phyloP scores from a whole-genome alignment of 208 protist genomes.

The Trypanosoma brucei region DNA sequence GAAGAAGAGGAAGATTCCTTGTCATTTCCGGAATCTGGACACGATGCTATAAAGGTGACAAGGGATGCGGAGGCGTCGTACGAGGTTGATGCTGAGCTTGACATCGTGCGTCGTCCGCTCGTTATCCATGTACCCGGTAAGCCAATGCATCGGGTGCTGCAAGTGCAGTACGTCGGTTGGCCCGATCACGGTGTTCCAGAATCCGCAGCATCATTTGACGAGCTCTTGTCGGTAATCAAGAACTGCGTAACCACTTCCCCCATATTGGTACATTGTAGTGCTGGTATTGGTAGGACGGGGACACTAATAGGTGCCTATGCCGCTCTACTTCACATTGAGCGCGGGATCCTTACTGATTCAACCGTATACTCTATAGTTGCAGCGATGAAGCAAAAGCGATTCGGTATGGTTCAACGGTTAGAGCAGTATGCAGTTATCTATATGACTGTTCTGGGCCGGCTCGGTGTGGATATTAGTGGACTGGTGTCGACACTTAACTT shows the following conservation, averaged over 20 bases:
- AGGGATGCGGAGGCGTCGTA: slow-evolving; percentile 41
- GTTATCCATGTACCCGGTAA: slow-evolving; percentile 17
- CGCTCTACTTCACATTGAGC: slow-evolving; percentile 31
- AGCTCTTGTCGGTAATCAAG: slow-evolving; percentile 47
- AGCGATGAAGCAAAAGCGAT: slow-evolving; percentile 54
- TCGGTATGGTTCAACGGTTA: slow-evolving; percentile 80
- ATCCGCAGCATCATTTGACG: slow-evolving; percentile 50
- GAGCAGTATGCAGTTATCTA: slow-evolving; percentile 88
- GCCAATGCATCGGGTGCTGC: slow-evolving; percentile 34
- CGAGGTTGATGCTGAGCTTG: slow-evolving; percentile 15
- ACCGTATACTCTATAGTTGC: slow-evolving; percentile 40
- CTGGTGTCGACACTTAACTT: slow-evolving; percentile 8
- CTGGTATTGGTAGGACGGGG: slow-evolving; percentile 79
- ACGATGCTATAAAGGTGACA: slow-evolving; percentile 20
- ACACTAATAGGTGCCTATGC: slow-evolving; percentile 80
- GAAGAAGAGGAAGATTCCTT: slow-evolving; percentile 15
- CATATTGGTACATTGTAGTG: slow-evolving; percentile 84
- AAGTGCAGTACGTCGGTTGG: slow-evolving; percentile 83
- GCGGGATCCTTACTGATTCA: slow-evolving; percentile 25
- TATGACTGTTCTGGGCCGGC: slow-evolving; percentile 43
- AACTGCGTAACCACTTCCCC: slow-evolving; percentile 18
- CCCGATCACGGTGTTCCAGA: slow-evolving; percentile 78
- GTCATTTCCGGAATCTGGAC: slow-evolving; percentile 4
- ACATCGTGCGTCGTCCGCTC: slow-evolving; percentile 25
- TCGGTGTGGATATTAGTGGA: slow-evolving; percentile 22